Evolutionary conservation across 306 rosid species (phyloP), one percentile per base, ranked within the genome.

Genomic region (Quercus suber): DNA sequence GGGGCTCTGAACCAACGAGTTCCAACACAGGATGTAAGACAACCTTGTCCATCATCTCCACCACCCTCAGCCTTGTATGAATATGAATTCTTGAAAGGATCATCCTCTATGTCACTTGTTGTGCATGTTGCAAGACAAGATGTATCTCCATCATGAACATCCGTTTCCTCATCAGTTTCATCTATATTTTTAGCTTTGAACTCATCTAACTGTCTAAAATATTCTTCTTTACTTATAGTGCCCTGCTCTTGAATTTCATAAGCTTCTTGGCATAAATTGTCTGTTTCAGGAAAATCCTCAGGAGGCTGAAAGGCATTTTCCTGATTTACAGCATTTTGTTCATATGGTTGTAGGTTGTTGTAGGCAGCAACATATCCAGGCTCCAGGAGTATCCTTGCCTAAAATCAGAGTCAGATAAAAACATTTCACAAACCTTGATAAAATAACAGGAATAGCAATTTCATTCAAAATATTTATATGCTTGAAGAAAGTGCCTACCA

Each of bases 81-180:
- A 73, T 88, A 88, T 4, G 96, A 85, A 77, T 82, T 79, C 81
- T 82, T 89, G 74, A 89, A 82, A 20, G 85, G 84, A 73, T 94
- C 98, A 57, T 90, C 97, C 4, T 89, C 98, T 27, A 81, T 33
- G 74, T 92, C 97, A 31, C 91, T 89, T 12, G 89, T 80, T 51
- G 99, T 89, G 85, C 97, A 92, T 3, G 99, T 94, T 69, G 99
- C 99, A 12, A 87, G 84, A 85, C 97, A 94, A 65, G 99, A 94
- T 8, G 91, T 55, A 58, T 91, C 87, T 52, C 95, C 97, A 60
- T 92, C 97, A 0, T 84, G 78, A 52, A 83, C 37, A 76, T 76
- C 79, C 14, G 88, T 76, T 31, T 94, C 99, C 86, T 88, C 85
- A 25, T 90, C 97, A 20, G 80, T 65, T 35, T 83, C 96, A 76